Evolutionary conservation across 2,329 filamentous ascomycete genomes (phyloP).

Genomic region (Trichoderma hamatum): DNA sequence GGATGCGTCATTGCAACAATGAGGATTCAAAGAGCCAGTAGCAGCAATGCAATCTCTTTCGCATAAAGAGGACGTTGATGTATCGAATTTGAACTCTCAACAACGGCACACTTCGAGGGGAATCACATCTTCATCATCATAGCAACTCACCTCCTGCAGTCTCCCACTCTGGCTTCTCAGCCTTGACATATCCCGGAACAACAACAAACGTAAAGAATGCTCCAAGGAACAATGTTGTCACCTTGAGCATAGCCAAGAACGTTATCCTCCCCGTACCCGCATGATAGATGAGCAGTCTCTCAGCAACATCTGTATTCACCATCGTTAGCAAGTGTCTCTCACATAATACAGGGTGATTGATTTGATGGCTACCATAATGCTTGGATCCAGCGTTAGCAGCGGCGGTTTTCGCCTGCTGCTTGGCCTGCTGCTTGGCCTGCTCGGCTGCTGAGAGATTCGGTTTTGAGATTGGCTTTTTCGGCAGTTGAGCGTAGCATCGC

Average conservation of each 20-base stretch:
- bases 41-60: not conserved
- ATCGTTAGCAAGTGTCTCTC: not conserved
- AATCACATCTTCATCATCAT: not conserved
- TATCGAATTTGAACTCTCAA: not conserved
- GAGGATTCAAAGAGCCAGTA: not conserved
- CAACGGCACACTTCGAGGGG: not conserved
- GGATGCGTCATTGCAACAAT: no score
- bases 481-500: slow-evolving; percentile 34
- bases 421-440: slow-evolving; percentile 36
- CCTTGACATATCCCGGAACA: slow-evolving; percentile 59
- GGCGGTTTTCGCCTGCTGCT: slow-evolving; percentile 35
- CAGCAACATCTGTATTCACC: slow-evolving; percentile 51
- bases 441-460: slow-evolving; percentile 30
- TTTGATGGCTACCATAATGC: slow-evolving; percentile 29
- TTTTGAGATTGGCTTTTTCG: slow-evolving; percentile 22
- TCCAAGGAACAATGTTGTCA: slow-evolving; percentile 71
- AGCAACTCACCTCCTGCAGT: slow-evolving; percentile 44
- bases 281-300: slow-evolving; percentile 72
- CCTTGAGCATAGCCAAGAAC: slow-evolving; percentile 70
- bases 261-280: slow-evolving; percentile 68
- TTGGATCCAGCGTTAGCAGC: slow-evolving; percentile 32
- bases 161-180: slow-evolving; percentile 43
- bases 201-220: slow-evolving; percentile 66
- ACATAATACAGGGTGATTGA: not conserved
- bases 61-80: not conserved